phyloP scores from a whole-genome alignment of 176 grass and related monocot genomes.

The Aegilops longissima region DNA sequence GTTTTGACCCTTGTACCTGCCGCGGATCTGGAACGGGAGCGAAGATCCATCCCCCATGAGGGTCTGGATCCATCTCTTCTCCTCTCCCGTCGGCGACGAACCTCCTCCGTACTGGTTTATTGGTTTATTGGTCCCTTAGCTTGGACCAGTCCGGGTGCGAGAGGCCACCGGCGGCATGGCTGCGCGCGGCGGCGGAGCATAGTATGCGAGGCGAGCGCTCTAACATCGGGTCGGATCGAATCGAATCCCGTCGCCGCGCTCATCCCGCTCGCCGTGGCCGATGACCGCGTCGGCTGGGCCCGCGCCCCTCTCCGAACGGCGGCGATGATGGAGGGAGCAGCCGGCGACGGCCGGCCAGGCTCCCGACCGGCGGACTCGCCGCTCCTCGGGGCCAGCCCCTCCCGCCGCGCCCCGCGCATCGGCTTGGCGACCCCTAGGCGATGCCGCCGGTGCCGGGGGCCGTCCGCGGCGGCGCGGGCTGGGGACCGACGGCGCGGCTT shows the following conservation, averaged over 20 bases:
- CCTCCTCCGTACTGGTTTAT: too few relatives aligned
- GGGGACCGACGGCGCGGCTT: too few relatives aligned
- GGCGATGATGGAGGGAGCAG: conserved; percentile 29
- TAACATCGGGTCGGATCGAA: background rate
- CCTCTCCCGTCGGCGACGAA: background rate
- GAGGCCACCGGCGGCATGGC: background rate
- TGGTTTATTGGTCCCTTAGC: too few relatives aligned
- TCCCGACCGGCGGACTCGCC: background rate
- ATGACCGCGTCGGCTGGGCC: background rate
- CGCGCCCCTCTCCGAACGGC: background rate
- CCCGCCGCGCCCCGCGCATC: background rate
- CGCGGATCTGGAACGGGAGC: too few relatives aligned
- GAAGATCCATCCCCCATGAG: background rate
- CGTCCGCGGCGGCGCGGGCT: background rate
- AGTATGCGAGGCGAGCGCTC: conserved; percentile 15
- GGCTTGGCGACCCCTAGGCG: conserved; percentile 8
- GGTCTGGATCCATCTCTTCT: background rate
- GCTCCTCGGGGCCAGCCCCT: conserved; percentile 6
- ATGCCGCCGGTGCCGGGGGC: background rate
- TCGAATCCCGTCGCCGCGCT: too few relatives aligned
- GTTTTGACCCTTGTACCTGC: too few relatives aligned
- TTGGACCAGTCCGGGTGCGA: background rate
- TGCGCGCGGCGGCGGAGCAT: background rate
- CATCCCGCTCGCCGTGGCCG: background rate
- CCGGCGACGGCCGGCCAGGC: background rate